Conservation (phyloP, 352 stramenopile genomes). For the Phytophthora pistaciae region DNA sequence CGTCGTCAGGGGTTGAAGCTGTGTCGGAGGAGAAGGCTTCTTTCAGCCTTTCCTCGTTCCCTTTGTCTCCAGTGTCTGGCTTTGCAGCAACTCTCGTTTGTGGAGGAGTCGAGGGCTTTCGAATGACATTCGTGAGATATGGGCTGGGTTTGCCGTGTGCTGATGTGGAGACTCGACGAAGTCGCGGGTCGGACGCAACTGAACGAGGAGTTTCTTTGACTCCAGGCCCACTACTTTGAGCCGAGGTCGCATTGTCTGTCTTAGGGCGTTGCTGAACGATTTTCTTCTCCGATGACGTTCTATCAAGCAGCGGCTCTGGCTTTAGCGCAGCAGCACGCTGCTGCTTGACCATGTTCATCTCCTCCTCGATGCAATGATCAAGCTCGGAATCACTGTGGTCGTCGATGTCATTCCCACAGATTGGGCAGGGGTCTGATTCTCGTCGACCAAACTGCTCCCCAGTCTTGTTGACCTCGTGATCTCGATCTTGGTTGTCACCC, state of each 20-base stretch:
- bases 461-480: conserved; percentile 2
- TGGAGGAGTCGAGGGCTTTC: conserved; percentile 35
- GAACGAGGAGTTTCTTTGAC: conserved; percentile 9
- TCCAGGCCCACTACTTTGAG: background rate
- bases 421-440: conserved; percentile 58
- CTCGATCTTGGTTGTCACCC: conserved; percentile 15
- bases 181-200: conserved; percentile 20
- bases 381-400: conserved; percentile 65
- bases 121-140: conserved; percentile 18
- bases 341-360: conserved; percentile 39
- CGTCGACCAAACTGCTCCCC: background rate
- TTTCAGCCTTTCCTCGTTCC: conserved; percentile 10
- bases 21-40: conserved; percentile 18
- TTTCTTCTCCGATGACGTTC: background rate
- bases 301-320: background rate
- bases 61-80: conserved; percentile 3
- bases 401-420: conserved; percentile 65
- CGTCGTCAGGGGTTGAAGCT: conserved; percentile 3
- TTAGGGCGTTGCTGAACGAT: conserved; percentile 14
- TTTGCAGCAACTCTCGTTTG: conserved; percentile 11
- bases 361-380: conserved; percentile 67
- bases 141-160: conserved; percentile 37
- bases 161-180: conserved; percentile 35
- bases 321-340: conserved; percentile 1
- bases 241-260: background rate